phyloP scores from a whole-genome alignment of 2,329 filamentous ascomycete species.

The Zymoseptoria crescenta region DNA sequence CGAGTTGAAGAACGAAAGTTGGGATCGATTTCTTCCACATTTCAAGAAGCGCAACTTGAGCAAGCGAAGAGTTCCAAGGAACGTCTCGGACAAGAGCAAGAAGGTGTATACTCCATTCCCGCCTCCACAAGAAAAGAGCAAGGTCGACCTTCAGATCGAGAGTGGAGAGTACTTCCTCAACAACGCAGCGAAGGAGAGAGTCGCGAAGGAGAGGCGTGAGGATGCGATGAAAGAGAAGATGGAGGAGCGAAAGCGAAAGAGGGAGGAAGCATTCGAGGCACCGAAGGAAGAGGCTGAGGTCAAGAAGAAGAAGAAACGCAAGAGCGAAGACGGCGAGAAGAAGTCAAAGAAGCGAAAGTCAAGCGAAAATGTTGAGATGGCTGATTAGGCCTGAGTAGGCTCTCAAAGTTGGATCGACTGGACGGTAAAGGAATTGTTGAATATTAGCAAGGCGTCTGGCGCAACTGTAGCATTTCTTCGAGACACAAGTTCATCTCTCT shows the following conservation, averaged over 20 bases:
- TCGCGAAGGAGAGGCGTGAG: slow-evolving; percentile 67
- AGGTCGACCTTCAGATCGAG: slow-evolving; percentile 96
- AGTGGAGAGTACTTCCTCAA: slow-evolving; percentile 93
- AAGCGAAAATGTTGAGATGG: slow-evolving; percentile 24
- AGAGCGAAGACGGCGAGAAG: slow-evolving; percentile 35
- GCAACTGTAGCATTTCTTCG: neutral
- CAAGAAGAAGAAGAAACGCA: slow-evolving; percentile 41
- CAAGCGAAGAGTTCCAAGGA: slow-evolving; percentile 72
- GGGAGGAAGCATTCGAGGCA: slow-evolving; percentile 77
- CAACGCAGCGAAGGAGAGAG: slow-evolving; percentile 85
- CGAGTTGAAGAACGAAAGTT: slow-evolving; percentile 76
- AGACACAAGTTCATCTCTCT: neutral
- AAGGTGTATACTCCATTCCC: slow-evolving; percentile 97
- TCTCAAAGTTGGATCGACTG: neutral
- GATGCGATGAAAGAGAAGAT: slow-evolving; percentile 83
- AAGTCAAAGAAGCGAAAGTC: slow-evolving; percentile 38
- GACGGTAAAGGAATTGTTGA: neutral
- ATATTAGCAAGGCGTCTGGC: neutral
- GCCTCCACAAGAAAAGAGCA: slow-evolving; percentile 95
- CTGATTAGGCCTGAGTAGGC: slow-evolving; percentile 4
- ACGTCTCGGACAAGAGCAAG: slow-evolving; percentile 86
- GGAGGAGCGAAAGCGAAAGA: slow-evolving; percentile 77
- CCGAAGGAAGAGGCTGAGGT: slow-evolving; percentile 63
- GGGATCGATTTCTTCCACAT: slow-evolving; percentile 93
- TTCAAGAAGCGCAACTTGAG: slow-evolving; percentile 91